phyloP scores from a whole-genome alignment of 1,139 yeast genomes.

The Nakaseomyces uthaithaninus region DNA sequence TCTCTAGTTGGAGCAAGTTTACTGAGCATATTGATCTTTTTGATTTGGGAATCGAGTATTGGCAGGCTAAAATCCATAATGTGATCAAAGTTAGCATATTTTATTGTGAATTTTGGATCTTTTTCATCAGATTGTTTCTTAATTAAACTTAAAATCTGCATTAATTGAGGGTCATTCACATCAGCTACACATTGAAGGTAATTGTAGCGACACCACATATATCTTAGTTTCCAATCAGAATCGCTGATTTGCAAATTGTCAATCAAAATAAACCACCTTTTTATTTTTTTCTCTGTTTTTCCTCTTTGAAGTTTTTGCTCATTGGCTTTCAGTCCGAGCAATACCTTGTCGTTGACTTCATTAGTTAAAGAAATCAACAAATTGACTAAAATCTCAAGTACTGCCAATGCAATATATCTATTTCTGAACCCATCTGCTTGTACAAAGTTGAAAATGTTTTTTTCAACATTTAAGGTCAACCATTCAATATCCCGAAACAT shows the following conservation, averaged over 20 bases:
- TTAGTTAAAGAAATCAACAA: constrained; percentile 23
- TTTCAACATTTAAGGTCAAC: constrained; percentile 33
- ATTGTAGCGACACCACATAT: constrained; percentile 38
- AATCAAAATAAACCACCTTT: constrained; percentile 35
- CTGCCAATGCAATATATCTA: constrained; percentile 29
- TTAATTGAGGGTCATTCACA: constrained; percentile 23
- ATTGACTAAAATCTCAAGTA: constrained; percentile 56
- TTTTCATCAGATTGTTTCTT: constrained; percentile 12
- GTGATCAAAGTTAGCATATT: constrained; percentile 18
- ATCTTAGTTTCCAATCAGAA: constrained; percentile 22
- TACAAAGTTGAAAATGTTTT: constrained; percentile 15
- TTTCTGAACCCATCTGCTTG: constrained; percentile 7
- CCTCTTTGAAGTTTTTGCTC: constrained; percentile 25
- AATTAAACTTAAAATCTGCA: constrained; percentile 25
- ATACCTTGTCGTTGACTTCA: constrained; percentile 21
- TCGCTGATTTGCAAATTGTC: constrained; percentile 14
- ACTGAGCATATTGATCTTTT: constrained; percentile 33
- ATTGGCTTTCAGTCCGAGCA: constrained; percentile 26
- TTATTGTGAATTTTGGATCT: too few relatives aligned
- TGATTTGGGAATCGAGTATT: constrained; percentile 50
- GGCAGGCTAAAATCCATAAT: constrained; percentile 51
- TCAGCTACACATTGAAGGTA: constrained; percentile 34
- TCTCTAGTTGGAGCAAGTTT: constrained; percentile 28
- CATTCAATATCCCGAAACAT: constrained; percentile 28
- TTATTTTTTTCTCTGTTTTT: constrained; percentile 32